Evolutionary conservation across 192 early-diverging fungal species (phyloP), one percentile per base, ranked within the genome.

Genomic region (Entomortierella parvispora): DNA sequence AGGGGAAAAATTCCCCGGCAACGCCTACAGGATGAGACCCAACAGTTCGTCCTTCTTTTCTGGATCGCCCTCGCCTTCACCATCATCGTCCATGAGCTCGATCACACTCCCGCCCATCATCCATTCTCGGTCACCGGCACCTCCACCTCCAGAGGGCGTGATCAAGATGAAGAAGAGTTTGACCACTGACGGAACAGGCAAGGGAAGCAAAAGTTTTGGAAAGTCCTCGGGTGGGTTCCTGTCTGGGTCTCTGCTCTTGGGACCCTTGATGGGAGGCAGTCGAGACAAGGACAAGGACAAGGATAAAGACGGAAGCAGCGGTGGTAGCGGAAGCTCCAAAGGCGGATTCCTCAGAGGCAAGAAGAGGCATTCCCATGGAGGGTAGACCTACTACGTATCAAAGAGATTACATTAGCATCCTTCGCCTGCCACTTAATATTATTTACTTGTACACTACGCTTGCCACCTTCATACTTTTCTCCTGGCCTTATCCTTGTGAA

Each of bases 131-230:
- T 40, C 53, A 14, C 28, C 74, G 47, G 53, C 61, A 2, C 52
- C 53, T 12, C 50, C 74, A n/a, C 74, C 74, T 25, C 74, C 74
- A 20, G 74, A 77, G 1, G 74, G 74, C 14, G 31, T 59, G 12
- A 33, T 77, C 37, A 77, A 68, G 58, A 77, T 77, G 74, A 77
- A 68, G 43, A 77, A 77, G 66, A 68, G 65, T 52, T 63, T 77
- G 66, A 77, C 74, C 0, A 64, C 61, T 0, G 74, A 77, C 22
- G 74, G 72, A 29, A 77, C 62, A 17, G 49, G 54, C 29, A 66
- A 51, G 23, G 45, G 51, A 12, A 61, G 57, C 37, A n/a, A 33
- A 12, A 20, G 48, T 9, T 58, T 61, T 47, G 58, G 40, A 43
- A 42, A 54, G 23, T 59, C 65, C 6, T 66, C 71, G 17, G 60